Evolutionary conservation across 2,329 filamentous ascomycete species (phyloP).

Genomic region (Zelopaecilomyces penicillatus): DNA sequence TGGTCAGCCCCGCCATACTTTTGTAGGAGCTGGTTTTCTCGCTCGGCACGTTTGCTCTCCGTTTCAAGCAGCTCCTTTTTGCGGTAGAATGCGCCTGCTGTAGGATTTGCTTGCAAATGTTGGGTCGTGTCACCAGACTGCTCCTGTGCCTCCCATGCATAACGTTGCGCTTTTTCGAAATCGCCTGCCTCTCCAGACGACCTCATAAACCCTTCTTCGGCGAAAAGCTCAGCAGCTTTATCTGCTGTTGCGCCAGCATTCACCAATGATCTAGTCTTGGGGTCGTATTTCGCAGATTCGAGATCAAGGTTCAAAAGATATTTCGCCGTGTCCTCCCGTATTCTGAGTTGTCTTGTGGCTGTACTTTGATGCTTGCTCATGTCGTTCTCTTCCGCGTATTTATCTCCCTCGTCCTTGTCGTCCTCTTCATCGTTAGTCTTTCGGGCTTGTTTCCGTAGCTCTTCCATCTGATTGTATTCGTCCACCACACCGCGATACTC

Average conservation of each 20-base stretch:
- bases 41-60: conserved; percentile 58
- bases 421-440: conserved; percentile 33
- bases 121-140: conserved; percentile 66
- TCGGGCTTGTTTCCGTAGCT: conserved; percentile 52
- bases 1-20: conserved; percentile 70
- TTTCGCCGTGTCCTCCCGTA: conserved; percentile 95
- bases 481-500: conserved; percentile 84
- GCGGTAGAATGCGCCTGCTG: conserved; percentile 75
- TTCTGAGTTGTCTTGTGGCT: conserved; percentile 78
- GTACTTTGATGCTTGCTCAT: conserved; percentile 93
- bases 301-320: conserved; percentile 92
- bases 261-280: conserved; percentile 87
- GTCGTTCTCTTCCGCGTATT: conserved; percentile 90
- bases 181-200: conserved; percentile 86
- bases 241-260: conserved; percentile 75
- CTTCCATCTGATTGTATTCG: conserved; percentile 80
- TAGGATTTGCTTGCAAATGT: conserved; percentile 94
- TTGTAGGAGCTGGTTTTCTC: conserved; percentile 62
- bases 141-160: conserved; percentile 95
- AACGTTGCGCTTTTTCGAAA: conserved; percentile 80
- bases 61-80: conserved; percentile 72
- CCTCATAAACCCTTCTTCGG: conserved; percentile 86
- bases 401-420: conserved; percentile 52
- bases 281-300: conserved; percentile 95
- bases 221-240: conserved; percentile 72